These are phyloP conservation scores for Hirsutella minnesotensis DNA, from an alignment of 2,329 filamentous ascomycete genomes.

Conservation along the genomic window DNA sequence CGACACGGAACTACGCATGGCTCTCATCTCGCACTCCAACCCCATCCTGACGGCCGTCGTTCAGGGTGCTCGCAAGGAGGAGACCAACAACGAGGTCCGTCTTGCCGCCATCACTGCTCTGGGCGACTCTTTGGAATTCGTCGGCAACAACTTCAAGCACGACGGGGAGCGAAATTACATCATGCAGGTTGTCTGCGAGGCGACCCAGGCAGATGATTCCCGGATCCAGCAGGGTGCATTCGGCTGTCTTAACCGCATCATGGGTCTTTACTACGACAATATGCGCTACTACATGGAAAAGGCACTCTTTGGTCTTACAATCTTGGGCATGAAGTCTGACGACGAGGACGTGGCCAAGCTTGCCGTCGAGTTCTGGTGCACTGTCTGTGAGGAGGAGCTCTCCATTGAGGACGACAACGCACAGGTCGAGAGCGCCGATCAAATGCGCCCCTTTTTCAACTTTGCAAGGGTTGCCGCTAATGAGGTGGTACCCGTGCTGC, in stretches of 20 bases:
- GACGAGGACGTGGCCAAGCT: conserved; percentile 98
- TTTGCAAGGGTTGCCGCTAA: conserved; percentile 86
- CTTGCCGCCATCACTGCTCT: conserved; percentile 87
- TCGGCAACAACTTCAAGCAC: conserved; percentile 96
- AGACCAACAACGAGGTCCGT: conserved; percentile 81
- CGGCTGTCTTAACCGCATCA: conserved; percentile 95
- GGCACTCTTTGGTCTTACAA: conserved; percentile 91
- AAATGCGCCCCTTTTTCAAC: conserved; percentile 88
- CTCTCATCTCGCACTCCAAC: conserved; percentile 80
- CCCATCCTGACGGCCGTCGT: conserved; percentile 96
- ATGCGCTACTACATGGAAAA: conserved; percentile 99
- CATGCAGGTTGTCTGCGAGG: conserved; percentile 99
- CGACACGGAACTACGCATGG: conserved; percentile 72
- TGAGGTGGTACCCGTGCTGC: conserved; percentile 86
- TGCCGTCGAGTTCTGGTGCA: conserved; percentile 98
- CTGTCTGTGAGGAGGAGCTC: conserved; percentile 98
- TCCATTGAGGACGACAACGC: conserved; percentile 95
- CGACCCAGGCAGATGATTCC: conserved; percentile 83
- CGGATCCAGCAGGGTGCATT: conserved; percentile 94
- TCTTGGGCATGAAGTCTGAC: conserved; percentile 95
- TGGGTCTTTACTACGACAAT: conserved; percentile 97
- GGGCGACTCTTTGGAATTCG: conserved; percentile 93
- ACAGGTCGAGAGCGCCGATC: conserved; percentile 60
- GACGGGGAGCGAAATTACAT: conserved; percentile 99
- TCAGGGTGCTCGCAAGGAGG: conserved; percentile 93